These are phyloP conservation scores for Talaromyces sp. DNA, from an alignment of 2,329 filamentous ascomycete species.

Conservation along the genomic window DNA sequence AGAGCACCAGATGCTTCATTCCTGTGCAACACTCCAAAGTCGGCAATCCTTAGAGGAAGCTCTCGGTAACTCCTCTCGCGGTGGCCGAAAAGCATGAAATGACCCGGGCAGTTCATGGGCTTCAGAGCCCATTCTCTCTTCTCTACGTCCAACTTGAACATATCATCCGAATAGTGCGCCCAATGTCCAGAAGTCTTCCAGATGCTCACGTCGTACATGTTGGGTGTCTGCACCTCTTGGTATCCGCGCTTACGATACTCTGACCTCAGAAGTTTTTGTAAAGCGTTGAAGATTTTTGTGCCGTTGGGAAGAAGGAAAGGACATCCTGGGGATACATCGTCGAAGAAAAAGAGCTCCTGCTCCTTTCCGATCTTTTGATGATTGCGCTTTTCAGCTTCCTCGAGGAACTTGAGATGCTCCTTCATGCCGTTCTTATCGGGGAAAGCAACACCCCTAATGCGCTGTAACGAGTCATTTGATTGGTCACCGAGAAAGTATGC, in stretches of 20 bases:
- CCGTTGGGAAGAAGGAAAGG: constrained; percentile 91
- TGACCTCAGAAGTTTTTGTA: constrained; percentile 74
- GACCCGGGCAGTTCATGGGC: constrained; percentile 97
- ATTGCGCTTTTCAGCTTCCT: constrained; percentile 96
- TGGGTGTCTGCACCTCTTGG: constrained; percentile 91
- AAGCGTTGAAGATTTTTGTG: constrained; percentile 85
- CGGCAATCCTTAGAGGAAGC: constrained; percentile 85
- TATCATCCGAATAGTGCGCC: constrained; percentile 91
- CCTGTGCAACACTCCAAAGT: constrained; percentile 91
- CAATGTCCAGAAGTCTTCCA: constrained; percentile 97
- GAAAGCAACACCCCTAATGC: constrained; percentile 95
- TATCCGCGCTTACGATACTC: constrained; percentile 94
- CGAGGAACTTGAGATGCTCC: constrained; percentile 90
- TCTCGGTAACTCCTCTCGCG: constrained; percentile 84
- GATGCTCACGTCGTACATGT: constrained; percentile 89
- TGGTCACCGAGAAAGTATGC: constrained; percentile 95
- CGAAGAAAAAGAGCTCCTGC: constrained; percentile 97
- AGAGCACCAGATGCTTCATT: constrained; percentile 94
- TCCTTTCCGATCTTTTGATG: constrained; percentile 91
- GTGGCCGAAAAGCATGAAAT: constrained; percentile 83
- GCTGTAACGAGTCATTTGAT: constrained; percentile 89
- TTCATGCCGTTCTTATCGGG: constrained; percentile 94
- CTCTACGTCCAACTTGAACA: constrained; percentile 80
- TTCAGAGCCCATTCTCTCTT: constrained; percentile 85
- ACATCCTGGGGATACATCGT: constrained; percentile 87